Evolutionary conservation across 768 basidiomycete species (phyloP).

Genomic region (Mycena maculata): DNA sequence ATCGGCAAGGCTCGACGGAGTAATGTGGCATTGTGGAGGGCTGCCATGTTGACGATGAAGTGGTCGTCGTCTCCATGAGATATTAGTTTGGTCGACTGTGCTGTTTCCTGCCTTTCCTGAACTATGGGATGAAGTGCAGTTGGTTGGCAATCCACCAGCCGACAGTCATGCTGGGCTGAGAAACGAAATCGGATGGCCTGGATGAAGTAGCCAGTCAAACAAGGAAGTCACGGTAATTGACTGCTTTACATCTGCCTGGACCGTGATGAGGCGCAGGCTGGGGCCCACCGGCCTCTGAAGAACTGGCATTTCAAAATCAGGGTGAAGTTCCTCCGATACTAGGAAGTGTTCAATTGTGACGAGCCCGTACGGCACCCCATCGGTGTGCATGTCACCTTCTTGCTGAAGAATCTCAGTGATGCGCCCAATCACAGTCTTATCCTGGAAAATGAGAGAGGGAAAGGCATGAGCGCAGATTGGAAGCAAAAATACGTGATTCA

Average conservation of each 20-base stretch:
- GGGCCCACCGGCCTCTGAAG: neutral
- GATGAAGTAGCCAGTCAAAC: neutral
- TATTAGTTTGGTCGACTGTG: too few species aligned
- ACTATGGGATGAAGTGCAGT: too few species aligned
- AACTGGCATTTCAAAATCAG: slow-evolving; percentile 3
- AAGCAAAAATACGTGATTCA: too few species aligned
- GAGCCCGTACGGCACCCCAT: neutral
- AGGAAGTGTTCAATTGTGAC: neutral
- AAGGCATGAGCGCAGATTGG: too few species aligned
- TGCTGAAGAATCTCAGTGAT: neutral
- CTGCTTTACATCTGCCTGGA: neutral
- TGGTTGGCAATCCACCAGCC: too few species aligned
- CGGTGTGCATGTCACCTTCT: neutral
- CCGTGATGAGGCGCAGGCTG: neutral
- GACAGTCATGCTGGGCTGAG: too few species aligned
- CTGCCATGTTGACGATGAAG: too few species aligned
- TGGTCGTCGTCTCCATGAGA: too few species aligned
- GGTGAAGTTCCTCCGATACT: neutral
- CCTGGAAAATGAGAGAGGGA: too few species aligned
- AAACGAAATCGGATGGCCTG: slow-evolving; percentile 15
- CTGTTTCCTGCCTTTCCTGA: too few species aligned
- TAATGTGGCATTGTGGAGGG: too few species aligned
- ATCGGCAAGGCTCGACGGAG: too few species aligned
- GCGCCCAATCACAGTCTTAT: neutral
- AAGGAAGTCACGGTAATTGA: neutral